These are phyloP conservation scores for Teunomyces gatunensis DNA, from an alignment of 805 yeast species.

Conservation along the genomic window DNA sequence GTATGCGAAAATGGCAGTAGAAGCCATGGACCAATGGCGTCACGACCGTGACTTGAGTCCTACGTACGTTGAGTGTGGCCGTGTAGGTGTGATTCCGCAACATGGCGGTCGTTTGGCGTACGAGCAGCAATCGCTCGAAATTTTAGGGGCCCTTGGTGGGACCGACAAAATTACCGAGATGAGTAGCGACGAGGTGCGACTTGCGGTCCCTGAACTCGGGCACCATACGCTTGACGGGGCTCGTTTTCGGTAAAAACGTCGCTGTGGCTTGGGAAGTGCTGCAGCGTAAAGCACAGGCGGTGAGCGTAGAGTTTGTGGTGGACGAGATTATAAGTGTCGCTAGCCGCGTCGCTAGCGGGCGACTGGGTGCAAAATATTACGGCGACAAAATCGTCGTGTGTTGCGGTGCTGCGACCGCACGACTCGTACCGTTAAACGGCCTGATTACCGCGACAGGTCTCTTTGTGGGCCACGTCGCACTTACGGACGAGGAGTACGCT, in stretches of 20 bases:
- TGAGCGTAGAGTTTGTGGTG: background rate
- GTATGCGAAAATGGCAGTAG: background rate
- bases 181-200: background rate
- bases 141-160: background rate
- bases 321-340: background rate
- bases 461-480: background rate
- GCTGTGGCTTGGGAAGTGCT: background rate
- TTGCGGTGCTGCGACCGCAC: background rate
- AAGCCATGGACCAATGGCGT: too few relatives aligned
- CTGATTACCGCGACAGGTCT: background rate
- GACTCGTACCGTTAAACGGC: background rate
- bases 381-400: slow-evolving; percentile 1
- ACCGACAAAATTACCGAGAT: background rate
- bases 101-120: background rate
- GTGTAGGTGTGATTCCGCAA: background rate
- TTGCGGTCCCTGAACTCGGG: background rate
- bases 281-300: background rate
- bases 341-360: background rate
- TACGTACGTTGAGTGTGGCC: background rate
- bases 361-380: slow-evolving; percentile 2
- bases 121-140: background rate
- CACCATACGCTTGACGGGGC: background rate
- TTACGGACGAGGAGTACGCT: background rate
- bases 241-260: background rate
- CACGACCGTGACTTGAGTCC: background rate